Percentiles rank a stretch among this genome's conserved stretches.
These are phyloP conservation scores for Sambucus nigra DNA, from an alignment of 129 eudicot species.

Conservation along the genomic window DNA sequence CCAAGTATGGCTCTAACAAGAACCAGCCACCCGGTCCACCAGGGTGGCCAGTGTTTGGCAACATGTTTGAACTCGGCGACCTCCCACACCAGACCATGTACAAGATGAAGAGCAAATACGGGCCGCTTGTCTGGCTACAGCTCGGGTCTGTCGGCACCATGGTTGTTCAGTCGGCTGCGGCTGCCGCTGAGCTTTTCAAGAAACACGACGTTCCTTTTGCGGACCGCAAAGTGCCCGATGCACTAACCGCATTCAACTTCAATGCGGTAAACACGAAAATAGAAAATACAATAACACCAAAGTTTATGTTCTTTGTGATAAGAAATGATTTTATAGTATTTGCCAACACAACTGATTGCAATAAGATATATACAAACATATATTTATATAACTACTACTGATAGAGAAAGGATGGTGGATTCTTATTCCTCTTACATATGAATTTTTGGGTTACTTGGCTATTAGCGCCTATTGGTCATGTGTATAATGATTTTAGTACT, in stretches of 20 bases:
- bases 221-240: conserved; percentile 15
- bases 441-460: no score
- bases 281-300: no score
- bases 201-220: conserved; percentile 25
- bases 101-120: conserved; percentile 9
- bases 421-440: no score
- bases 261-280: no score
- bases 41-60: conserved; percentile 22
- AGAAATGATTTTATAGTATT: no score
- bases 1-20: neutral
- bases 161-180: conserved; percentile 19
- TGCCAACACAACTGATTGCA: no score
- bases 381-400: no score
- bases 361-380: no score
- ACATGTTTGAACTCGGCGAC: conserved; percentile 13
- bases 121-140: conserved; percentile 25
- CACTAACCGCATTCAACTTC: conserved; percentile 8
- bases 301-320: no score
- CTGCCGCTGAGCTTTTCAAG: conserved; percentile 25
- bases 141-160: conserved; percentile 25
- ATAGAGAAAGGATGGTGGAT: no score
- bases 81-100: conserved; percentile 15
- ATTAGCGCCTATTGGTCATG: no score
- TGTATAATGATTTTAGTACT: no score
- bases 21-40: conserved; percentile 19